A percentile compares a stretch with the other conserved stretches of the same genome.
Evolutionary conservation across 352 stramenopile species (phyloP).

Genomic region (Pythium grandisporangium): DNA sequence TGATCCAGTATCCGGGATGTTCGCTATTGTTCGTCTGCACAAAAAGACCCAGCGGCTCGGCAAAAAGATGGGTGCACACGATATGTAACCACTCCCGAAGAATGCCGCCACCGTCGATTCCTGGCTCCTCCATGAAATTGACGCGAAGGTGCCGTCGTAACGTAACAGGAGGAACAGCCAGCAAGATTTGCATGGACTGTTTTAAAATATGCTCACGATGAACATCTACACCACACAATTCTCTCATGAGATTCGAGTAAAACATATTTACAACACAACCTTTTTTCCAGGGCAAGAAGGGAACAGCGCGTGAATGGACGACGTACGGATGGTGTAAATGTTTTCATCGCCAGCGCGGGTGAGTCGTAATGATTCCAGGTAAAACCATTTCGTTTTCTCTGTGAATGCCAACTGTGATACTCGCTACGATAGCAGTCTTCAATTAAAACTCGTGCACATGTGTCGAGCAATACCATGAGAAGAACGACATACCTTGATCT

Average conservation of each 20-base stretch:
- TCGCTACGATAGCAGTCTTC: no score
- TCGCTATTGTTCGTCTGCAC: constrained; percentile 23
- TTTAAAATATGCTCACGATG: constrained; percentile 59
- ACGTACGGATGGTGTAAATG: constrained; percentile 60
- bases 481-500: no score
- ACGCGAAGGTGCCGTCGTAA: constrained; percentile 70
- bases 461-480: no score
- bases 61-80: constrained; percentile 55
- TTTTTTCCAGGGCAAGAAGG: no score
- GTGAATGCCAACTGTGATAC: constrained; percentile 33
- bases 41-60: constrained; percentile 40
- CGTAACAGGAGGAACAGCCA: constrained; percentile 27
- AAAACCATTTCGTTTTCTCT: constrained; percentile 62
- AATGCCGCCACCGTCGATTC: constrained; percentile 67
- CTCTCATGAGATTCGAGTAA: no score
- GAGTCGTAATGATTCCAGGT: constrained; percentile 54
- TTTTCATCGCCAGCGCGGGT: constrained; percentile 35
- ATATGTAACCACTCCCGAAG: constrained; percentile 76
- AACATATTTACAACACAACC: no score
- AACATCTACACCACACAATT: no score
- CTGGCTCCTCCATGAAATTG: constrained; percentile 79
- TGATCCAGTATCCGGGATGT: constrained; percentile 64
- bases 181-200: constrained; percentile 53
- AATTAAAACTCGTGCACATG: no score
- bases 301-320: background rate